Base-by-base conservation (phyloP, 192 early-diverging fungal species). In the Coemansia sp. region DNA sequence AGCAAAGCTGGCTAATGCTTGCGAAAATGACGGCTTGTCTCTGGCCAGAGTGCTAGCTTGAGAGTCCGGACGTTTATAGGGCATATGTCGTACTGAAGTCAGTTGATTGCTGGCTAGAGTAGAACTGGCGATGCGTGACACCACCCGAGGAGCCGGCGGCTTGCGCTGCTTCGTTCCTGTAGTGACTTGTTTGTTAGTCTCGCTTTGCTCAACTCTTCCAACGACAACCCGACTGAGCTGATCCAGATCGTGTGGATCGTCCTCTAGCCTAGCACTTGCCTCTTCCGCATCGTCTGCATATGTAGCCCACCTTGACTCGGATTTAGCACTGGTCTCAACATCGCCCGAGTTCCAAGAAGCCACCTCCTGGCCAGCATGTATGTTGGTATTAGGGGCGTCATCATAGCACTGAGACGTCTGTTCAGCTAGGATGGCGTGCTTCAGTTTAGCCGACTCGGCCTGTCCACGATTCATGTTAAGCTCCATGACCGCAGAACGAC, bases 381-480 rank as follows among this genome's bases (percentile, higher is more conserved):
- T 9, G 19, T 0, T 32, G 15, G 0, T 36, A 32, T 19, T 39
- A 12, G 27, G 3, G n/a, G 39, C 31, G 10, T 39, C 36, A 19
- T 32, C 31, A 19, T 19, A 8, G 20, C 50, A 19, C 46, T 31
- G 44, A 32, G 8, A 11, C 39, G 31, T 13, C 31, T 59, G 15
- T 6, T 29, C 29, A 9, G 12, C 29, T 53, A 9, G 13, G 36
- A 46, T 53, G 17, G 53, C 38, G 9, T 22, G 59, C 4, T 13
- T 61, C 13, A 46, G 19, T 11, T 63, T 67, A 4, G 45, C 48
- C 3, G 51, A 46, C 27, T 65, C 50, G 11, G 64, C 69, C 13
- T 62, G 61, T 3, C 80, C 80, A 4, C 67, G 44, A 17, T 67
- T 70, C 82, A 84, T 84, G 40, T 84, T 84, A n/a, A 78, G 42